Percentiles rank a stretch among this genome's conserved stretches.
Conservation (phyloP, 2,329 filamentous ascomycete species). For the Colletotrichum salicis region DNA sequence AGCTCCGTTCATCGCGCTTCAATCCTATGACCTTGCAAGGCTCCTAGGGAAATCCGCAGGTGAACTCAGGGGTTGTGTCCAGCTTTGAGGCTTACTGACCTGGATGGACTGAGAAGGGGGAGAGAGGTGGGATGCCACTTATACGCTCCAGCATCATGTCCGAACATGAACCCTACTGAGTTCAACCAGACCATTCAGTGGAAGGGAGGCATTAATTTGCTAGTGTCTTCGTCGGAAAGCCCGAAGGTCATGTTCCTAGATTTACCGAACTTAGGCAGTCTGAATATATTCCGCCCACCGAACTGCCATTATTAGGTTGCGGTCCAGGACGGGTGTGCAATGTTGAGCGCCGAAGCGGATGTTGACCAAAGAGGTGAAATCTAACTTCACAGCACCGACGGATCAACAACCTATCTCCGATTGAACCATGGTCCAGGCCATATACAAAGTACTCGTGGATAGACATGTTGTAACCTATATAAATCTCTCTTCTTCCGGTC, state of each 20-base stretch:
- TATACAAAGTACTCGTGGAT: neutral
- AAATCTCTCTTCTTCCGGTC: neutral
- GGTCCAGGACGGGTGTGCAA: too few species aligned
- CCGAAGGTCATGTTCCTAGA: too few species aligned
- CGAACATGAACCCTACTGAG: too few species aligned
- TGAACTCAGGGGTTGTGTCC: neutral
- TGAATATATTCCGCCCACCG: too few species aligned
- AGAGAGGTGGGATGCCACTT: neutral
- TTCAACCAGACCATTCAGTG: too few species aligned
- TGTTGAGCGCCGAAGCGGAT: too few species aligned
- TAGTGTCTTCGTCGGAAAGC: too few species aligned
- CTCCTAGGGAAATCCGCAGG: neutral
- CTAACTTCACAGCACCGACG: neutral
- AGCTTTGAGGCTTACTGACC: neutral
- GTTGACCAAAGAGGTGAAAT: neutral
- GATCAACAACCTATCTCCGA: neutral
- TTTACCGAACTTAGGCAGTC: too few species aligned
- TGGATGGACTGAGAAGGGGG: neutral
- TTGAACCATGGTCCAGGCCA: rapidly evolving
- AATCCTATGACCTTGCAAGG: neutral
- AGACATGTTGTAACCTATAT: neutral
- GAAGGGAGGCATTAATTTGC: too few species aligned
- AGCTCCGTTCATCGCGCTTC: neutral
- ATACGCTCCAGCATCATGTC: neutral
- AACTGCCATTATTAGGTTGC: too few species aligned